Evolutionary conservation across 2,329 filamentous ascomycete species (phyloP), one percentile per base, ranked within the genome.

Genomic region (Pseudogymnoascus sp.): DNA sequence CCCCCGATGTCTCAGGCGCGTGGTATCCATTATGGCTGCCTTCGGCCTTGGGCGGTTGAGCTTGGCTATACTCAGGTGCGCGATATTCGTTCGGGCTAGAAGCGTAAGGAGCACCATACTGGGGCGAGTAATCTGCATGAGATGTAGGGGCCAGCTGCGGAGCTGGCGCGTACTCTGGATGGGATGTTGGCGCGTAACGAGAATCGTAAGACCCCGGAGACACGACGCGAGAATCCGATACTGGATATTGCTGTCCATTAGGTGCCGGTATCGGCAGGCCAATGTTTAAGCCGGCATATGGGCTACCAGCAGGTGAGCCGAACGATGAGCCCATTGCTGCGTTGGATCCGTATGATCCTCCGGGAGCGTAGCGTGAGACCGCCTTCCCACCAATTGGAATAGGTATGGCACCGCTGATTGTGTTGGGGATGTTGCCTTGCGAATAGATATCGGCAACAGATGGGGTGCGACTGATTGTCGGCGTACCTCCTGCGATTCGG

Each of bases 401-500:
- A 11, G 46, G 62, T 21, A 59, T 49, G 7, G 60, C 63, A 6
- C 69, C 69, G 74, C 73, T 62, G 59, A 72, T 74, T 3, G 67
- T 73, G 62, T 69, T 71, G 65, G 71, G 66, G 63, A 73, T 72
- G 65, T 60, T 38, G 14, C 36, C 36, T 9, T 60, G 59, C 21
- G 34, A 31, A 31, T 71, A 96, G 5, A 90, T 76, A 68, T 97
- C 93, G 53, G 91, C 85, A 69, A 83, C 86, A 3, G 90, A 95
- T 3, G 89, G 87, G 1, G 88, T 86, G 43, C 89, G 84, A 72
- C 89, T 92, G 65, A 92, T 83, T 2, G 84, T 88, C 5, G 90
- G 89, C 1, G 89, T 90, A 31, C 86, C 86, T n/a, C 88, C 85
- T 28, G 89, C 82, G 61, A 97, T 85, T 62, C 88, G 88, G 6